These are phyloP conservation scores for Tolypocladium sp. DNA, from an alignment of 2,329 filamentous ascomycete genomes.

Conservation along the genomic window DNA sequence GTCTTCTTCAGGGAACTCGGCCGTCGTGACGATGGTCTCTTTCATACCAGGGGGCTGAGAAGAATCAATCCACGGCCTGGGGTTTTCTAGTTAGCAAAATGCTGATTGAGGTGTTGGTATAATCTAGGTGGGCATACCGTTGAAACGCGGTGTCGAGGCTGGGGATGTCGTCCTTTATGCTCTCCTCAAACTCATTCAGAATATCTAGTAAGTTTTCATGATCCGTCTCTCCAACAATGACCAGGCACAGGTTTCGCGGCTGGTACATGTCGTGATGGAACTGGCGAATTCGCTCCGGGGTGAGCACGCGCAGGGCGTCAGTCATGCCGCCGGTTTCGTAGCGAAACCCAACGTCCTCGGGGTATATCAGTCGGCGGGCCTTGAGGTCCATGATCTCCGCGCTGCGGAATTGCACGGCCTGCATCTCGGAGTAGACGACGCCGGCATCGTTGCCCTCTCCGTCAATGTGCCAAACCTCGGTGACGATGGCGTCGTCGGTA, in stretches of 20 bases:
- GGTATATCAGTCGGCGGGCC: conserved; percentile 74
- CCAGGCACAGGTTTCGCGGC: conserved; percentile 84
- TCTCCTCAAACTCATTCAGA: conserved; percentile 79
- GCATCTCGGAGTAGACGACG: conserved; percentile 98
- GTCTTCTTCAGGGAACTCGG: conserved; percentile 94
- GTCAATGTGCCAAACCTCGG: conserved; percentile 93
- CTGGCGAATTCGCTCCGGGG: conserved; percentile 80
- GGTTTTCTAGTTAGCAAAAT: neutral
- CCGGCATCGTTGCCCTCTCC: conserved; percentile 90
- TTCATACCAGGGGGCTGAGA: conserved; percentile 63
- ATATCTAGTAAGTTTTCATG: conserved; percentile 72
- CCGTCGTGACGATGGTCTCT: conserved; percentile 64
- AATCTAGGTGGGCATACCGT: conserved; percentile 28
- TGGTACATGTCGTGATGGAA: conserved; percentile 98
- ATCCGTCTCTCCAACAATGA: conserved; percentile 87
- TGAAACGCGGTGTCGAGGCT: conserved; percentile 66
- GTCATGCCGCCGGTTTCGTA: conserved; percentile 99
- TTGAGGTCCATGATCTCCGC: conserved; percentile 80
- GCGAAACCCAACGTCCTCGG: conserved; percentile 81
- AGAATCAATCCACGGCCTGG: conserved; percentile 79
- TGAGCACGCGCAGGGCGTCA: conserved; percentile 77
- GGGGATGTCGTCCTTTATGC: conserved; percentile 76
- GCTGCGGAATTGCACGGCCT: conserved; percentile 80
- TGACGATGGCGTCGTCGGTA: conserved; percentile 87
- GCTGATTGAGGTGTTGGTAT: neutral